Evolutionary conservation across 176 grass and related monocot genomes (phyloP).

Genomic region (Aegilops umbellulata): DNA sequence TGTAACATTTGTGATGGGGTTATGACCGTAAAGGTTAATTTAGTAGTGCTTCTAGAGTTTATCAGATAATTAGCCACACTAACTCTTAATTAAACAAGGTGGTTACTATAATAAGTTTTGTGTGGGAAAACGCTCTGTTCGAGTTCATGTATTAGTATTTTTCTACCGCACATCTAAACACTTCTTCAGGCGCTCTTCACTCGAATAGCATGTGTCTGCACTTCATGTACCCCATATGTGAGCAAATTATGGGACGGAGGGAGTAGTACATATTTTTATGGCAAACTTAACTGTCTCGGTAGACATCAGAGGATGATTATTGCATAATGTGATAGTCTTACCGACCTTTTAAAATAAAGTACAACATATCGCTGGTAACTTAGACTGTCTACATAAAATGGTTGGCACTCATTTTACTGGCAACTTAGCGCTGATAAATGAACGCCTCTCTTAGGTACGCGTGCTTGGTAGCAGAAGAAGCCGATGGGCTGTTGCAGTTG

Average conservation of each 20-base stretch:
- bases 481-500: not conserved
- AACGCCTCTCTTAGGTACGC: conserved; percentile 57
- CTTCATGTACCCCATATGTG: not conserved
- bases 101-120: not conserved
- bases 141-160: not conserved
- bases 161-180: not conserved
- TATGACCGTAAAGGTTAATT: not conserved
- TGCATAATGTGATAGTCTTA: too few relatives aligned
- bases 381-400: too few relatives aligned
- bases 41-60: too few relatives aligned
- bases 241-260: too few relatives aligned
- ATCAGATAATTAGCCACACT: not conserved
- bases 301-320: not conserved
- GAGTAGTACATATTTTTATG: not conserved
- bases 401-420: not conserved
- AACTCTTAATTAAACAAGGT: not conserved
- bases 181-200: not conserved
- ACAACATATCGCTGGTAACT: too few relatives aligned
- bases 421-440: not conserved
- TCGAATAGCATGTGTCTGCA: not conserved
- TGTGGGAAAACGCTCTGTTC: not conserved
- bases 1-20: not conserved
- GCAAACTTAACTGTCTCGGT: not conserved
- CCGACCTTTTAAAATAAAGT: too few relatives aligned
- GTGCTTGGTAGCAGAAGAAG: conserved; percentile 87